These are phyloP conservation scores for Monosporascus sp. DNA, from an alignment of 2,329 filamentous ascomycete genomes.

Conservation along the genomic window DNA sequence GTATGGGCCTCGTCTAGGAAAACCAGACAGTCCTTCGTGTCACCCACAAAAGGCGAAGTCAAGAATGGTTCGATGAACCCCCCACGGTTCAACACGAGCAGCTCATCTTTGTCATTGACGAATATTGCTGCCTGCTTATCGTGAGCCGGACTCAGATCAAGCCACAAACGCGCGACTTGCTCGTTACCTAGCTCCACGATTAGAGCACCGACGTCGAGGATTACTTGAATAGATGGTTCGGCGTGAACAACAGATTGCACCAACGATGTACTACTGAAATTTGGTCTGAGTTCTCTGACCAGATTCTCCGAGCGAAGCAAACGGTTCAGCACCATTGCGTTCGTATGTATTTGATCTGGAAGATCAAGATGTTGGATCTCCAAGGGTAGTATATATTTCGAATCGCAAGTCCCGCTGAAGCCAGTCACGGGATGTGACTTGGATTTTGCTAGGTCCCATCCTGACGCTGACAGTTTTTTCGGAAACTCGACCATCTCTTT, in stretches of 20 bases:
- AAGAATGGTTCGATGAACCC: slow-evolving; percentile 44
- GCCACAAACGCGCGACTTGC: slow-evolving; percentile 48
- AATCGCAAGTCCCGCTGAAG: slow-evolving; percentile 68
- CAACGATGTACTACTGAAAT: slow-evolving; percentile 22
- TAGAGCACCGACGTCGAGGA: slow-evolving; percentile 67
- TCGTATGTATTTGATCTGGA: slow-evolving; percentile 53
- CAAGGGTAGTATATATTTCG: slow-evolving; percentile 50
- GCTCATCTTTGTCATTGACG: slow-evolving; percentile 49
- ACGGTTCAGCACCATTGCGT: slow-evolving; percentile 58
- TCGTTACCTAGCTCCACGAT: slow-evolving; percentile 59
- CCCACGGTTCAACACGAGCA: slow-evolving; percentile 45
- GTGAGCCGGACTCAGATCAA: slow-evolving; percentile 25
- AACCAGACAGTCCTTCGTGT: slow-evolving; percentile 55
- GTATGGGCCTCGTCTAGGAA: slow-evolving; percentile 69
- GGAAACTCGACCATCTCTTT: slow-evolving; percentile 59
- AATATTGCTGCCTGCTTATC: slow-evolving; percentile 47
- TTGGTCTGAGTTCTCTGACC: slow-evolving; percentile 13
- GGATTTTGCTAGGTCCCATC: slow-evolving; percentile 56
- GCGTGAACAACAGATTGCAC: slow-evolving; percentile 38
- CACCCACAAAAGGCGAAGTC: slow-evolving; percentile 51
- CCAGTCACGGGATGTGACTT: slow-evolving; percentile 51
- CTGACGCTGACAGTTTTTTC: slow-evolving; percentile 57
- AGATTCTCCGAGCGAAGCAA: slow-evolving; percentile 50
- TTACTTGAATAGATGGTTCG: slow-evolving; percentile 42
- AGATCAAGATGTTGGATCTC: slow-evolving; percentile 52